A percentile compares a stretch with the other conserved stretches of the same genome.
Conservation (phyloP, 1,284 basidiomycete genomes). For the Clitocybe nebularis region DNA sequence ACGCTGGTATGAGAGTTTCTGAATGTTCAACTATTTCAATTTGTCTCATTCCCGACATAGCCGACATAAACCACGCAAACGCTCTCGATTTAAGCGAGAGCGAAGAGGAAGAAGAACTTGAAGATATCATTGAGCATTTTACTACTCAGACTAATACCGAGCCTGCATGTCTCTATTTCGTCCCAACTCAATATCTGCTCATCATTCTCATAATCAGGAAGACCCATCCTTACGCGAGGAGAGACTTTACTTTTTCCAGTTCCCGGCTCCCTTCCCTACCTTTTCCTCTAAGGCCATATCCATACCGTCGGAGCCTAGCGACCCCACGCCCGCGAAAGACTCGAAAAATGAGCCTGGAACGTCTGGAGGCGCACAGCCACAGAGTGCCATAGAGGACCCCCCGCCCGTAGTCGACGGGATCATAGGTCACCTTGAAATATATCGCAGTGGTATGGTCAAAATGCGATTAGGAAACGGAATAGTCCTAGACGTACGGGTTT, state of each 20-base stretch:
- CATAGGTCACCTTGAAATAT: constrained; percentile 80
- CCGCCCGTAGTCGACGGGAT: constrained; percentile 61
- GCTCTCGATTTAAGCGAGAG: constrained; percentile 80
- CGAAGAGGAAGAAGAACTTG: constrained; percentile 83
- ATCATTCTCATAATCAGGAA: constrained; percentile 24
- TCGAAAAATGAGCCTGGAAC: constrained; percentile 41
- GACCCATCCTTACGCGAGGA: constrained; percentile 51
- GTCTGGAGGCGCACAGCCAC: constrained; percentile 21
- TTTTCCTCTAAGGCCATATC: constrained; percentile 43
- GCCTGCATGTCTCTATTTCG: constrained; percentile 29
- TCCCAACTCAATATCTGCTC: constrained; percentile 6
- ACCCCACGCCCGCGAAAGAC: constrained; percentile 60
- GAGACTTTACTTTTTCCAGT: constrained; percentile 88
- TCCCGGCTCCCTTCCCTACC: constrained; percentile 83
- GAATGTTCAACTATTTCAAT: not conserved
- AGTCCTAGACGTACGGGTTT: constrained; percentile 67
- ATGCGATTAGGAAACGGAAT: constrained; percentile 80
- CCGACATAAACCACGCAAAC: constrained; percentile 59
- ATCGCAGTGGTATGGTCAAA: constrained; percentile 82
- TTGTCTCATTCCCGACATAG: not conserved
- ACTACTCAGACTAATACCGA: constrained; percentile 37
- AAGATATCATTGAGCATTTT: constrained; percentile 85
- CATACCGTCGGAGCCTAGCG: constrained; percentile 24
- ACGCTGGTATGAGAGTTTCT: constrained; percentile 23
- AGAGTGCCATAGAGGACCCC: constrained; percentile 25